These are phyloP conservation scores for Volvariella surrecta DNA, from an alignment of 1,284 basidiomycete species.

Conservation along the genomic window DNA sequence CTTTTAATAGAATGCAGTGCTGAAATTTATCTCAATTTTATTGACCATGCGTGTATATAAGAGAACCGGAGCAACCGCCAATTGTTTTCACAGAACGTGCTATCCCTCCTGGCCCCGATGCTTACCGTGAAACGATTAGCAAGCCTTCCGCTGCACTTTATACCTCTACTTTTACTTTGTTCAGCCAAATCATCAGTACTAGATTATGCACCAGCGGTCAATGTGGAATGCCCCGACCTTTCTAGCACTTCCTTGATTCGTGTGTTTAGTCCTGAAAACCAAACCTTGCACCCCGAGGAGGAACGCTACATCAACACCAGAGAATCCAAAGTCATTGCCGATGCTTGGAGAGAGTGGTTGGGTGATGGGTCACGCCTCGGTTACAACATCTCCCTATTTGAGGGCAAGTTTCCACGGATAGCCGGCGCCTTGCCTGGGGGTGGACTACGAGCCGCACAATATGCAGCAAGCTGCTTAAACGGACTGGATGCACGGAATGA, in stretches of 20 bases:
- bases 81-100: no score
- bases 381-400: conserved; percentile 37
- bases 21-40: no score
- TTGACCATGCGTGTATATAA: no score
- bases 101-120: no score
- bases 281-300: conserved; percentile 42
- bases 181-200: conserved; percentile 22
- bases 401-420: conserved; percentile 35
- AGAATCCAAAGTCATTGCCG: conserved; percentile 28
- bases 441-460: conserved; percentile 51
- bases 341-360: conserved; percentile 53
- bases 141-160: not conserved
- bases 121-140: no score
- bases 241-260: conserved; percentile 40
- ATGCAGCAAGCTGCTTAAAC: conserved; percentile 47
- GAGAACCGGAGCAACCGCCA: no score
- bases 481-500: conserved; percentile 53
- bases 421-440: conserved; percentile 54
- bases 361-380: conserved; percentile 43
- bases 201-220: conserved; percentile 42
- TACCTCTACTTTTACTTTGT: not conserved
- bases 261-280: conserved; percentile 39
- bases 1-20: no score
- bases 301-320: conserved; percentile 35
- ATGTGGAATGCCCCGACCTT: conserved; percentile 41